A percentile compares a stretch with the other conserved stretches of the same genome.
These are phyloP conservation scores for Geotrichum fermentans DNA, from an alignment of 1,139 yeast species.

Conservation along the genomic window DNA sequence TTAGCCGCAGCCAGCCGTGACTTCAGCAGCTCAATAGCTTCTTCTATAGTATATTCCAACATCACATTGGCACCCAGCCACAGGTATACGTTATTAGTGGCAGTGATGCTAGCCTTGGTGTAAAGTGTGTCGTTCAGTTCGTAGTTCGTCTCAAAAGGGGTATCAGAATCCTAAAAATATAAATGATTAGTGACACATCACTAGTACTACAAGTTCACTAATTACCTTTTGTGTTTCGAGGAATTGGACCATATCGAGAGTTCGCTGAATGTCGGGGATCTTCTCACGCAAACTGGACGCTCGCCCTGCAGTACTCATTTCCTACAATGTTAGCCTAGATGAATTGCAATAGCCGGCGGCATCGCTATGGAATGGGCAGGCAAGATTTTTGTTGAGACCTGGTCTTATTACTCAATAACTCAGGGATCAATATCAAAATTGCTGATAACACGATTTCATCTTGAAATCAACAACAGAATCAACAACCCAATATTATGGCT, in stretches of 20 bases:
- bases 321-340: constrained; percentile 29
- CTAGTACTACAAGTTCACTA: not conserved
- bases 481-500: too few species aligned
- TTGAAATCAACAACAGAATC: too few species aligned
- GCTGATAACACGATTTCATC: too few species aligned
- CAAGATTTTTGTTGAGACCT: not conserved
- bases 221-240: constrained; percentile 47
- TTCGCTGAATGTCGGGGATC: constrained; percentile 86
- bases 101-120: constrained; percentile 68
- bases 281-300: constrained; percentile 62
- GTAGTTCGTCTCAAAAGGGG: constrained; percentile 62
- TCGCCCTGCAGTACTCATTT: constrained; percentile 62
- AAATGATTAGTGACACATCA: not conserved
- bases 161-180: constrained; percentile 36
- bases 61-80: constrained; percentile 97
- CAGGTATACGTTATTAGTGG: constrained; percentile 63
- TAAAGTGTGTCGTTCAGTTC: constrained; percentile 90
- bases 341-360: not conserved
- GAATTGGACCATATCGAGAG: constrained; percentile 64
- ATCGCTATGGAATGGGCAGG: too few species aligned
- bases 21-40: constrained; percentile 67
- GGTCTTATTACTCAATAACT: not conserved
- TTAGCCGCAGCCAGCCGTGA: constrained; percentile 62
- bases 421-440: too few species aligned
- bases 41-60: constrained; percentile 89